A percentile compares a stretch with the other conserved stretches of the same genome.
Evolutionary conservation across 345 rosid species (phyloP).

Genomic region (Diplotaxis tenuifolia): DNA sequence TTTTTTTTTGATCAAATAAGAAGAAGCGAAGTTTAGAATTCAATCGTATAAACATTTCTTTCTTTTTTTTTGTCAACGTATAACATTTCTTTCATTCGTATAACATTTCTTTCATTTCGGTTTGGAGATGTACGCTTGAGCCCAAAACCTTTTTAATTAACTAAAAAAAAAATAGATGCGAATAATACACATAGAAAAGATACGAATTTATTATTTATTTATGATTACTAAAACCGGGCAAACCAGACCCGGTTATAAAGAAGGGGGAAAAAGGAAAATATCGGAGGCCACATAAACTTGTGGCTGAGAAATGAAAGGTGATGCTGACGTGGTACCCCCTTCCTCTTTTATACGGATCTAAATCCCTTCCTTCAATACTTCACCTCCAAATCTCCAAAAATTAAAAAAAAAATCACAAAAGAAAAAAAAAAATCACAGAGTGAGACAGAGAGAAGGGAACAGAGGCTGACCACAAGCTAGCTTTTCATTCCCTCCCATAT

Average conservation of each 20-base stretch:
- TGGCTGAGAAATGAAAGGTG: conserved; percentile 74
- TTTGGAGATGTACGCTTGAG: not conserved
- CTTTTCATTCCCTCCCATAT: not conserved
- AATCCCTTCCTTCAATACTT: conserved; percentile 32
- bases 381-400: conserved; percentile 15
- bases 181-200: conserved; percentile 7
- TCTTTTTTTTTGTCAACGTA: too few species aligned
- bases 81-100: too few species aligned
- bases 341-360: conserved; percentile 65
- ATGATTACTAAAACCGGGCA: not conserved
- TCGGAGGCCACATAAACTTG: conserved; percentile 76
- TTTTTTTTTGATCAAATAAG: too few species aligned
- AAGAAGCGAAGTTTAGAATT: not conserved
- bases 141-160: not conserved
- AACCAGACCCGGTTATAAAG: conserved; percentile 28
- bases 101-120: too few species aligned
- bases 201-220: not conserved
- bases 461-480: conserved; percentile 1
- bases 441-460: not conserved
- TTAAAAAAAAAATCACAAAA: conserved; percentile 32
- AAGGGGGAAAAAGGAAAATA: conserved; percentile 40
- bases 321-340: conserved; percentile 71
- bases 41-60: not conserved
- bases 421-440: conserved; percentile 31
- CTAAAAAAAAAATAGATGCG: not conserved